Evolutionary conservation across 2,329 filamentous ascomycete species (phyloP), one percentile per base, ranked within the genome.

Genomic region (Apiospora koreana): DNA sequence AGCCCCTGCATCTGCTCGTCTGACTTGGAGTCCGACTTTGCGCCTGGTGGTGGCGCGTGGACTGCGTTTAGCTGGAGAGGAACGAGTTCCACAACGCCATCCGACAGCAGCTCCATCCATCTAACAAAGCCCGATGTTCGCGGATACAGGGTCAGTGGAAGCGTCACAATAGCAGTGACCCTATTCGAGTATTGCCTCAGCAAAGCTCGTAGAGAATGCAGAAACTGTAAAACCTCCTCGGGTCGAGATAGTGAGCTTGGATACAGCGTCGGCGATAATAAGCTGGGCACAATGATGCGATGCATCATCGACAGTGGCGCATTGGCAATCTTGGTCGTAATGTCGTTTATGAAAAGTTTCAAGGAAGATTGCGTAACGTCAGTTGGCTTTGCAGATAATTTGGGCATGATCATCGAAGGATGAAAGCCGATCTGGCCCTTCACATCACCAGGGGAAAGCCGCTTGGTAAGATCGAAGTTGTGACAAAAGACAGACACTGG

Each of bases 251-350:
- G 86, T 35, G 88, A 85, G 2, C 92, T 86, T 31, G 92, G 88
- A 77, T 98, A 98, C 18, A 95, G 80, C 1, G 93, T 92, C n/a
- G 96, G 95, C 3, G 94, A 96, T 31, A 98, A 88, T 12, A 98
- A 86, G 69, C 88, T 91, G 0, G 96, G 95, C n/a, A 98, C 86
- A 64, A 98, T 84, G 46, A 98, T 85, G 65, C 96, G 90, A 79
- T 98, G 95, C 41, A 96, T 84, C 2, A 85, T 88, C 10, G 86
- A 85, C 1, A 89, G 83, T 1, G 89, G 82, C 35, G 87, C 91
- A 69, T 83, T 86, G 48, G 83, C 83, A 71, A 94, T 84, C 71
- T 84, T 88, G 1, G 84, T 81, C 62, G 83, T 83, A 41, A 94
- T 79, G 28, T 88, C 84, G 45, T 84, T 81, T 62, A 97, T 81